A percentile compares a stretch with the other conserved stretches of the same genome.
These are phyloP conservation scores for Peronospora belbahrii DNA, from an alignment of 352 stramenopile species.

Conservation along the genomic window DNA sequence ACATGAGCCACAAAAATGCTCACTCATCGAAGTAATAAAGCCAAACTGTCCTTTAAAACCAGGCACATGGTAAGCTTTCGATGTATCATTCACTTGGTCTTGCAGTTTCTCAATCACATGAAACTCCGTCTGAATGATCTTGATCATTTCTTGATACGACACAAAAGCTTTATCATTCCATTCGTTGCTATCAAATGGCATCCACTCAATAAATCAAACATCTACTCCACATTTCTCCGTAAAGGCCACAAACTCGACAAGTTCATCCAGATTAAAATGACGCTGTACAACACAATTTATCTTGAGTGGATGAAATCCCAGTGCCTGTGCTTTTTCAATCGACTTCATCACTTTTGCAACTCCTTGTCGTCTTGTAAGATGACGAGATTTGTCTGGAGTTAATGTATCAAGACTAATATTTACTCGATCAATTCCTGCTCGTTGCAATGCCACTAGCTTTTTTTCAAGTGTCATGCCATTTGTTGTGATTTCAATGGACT, in stretches of 20 bases:
- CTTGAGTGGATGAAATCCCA: slow-evolving; percentile 81
- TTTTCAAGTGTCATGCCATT: slow-evolving; percentile 92
- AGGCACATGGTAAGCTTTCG: slow-evolving; percentile 88
- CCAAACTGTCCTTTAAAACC: slow-evolving; percentile 74
- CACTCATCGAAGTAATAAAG: slow-evolving; percentile 97
- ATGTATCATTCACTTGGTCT: slow-evolving; percentile 90
- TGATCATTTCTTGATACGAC: slow-evolving; percentile 90
- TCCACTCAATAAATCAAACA: slow-evolving; percentile 99
- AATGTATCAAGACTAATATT: slow-evolving; percentile 97
- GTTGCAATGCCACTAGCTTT: slow-evolving; percentile 72
- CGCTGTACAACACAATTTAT: slow-evolving; percentile 98
- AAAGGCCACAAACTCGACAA: slow-evolving; percentile 92
- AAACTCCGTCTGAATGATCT: slow-evolving; percentile 35
- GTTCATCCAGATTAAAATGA: slow-evolving; percentile 92
- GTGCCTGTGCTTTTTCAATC: slow-evolving; percentile 61
- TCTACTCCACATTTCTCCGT: slow-evolving; percentile 82
- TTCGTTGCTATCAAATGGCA: slow-evolving; percentile 97
- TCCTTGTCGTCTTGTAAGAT: slow-evolving; percentile 90
- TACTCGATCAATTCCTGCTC: slow-evolving; percentile 81
- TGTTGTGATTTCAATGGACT: slow-evolving; percentile 91
- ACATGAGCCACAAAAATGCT: slow-evolving; percentile 96
- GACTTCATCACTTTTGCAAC: slow-evolving; percentile 78
- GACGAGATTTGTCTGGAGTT: slow-evolving; percentile 83
- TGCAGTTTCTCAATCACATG: slow-evolving; percentile 42
- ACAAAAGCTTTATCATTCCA: slow-evolving; percentile 93